phyloP scores from a whole-genome alignment of 768 basidiomycete species.

The Pleurotus sapidus region DNA sequence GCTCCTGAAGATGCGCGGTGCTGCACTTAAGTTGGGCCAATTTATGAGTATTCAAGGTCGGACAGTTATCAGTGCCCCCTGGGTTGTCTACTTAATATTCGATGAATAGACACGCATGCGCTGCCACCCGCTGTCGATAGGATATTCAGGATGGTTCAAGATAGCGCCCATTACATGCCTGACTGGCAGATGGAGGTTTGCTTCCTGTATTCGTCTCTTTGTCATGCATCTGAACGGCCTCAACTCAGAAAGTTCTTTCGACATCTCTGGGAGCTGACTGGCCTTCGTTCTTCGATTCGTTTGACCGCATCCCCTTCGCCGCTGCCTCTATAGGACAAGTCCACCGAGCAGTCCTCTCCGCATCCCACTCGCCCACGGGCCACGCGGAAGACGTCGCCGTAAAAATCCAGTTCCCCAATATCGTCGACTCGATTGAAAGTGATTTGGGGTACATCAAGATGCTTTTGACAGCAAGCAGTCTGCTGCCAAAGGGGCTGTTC shows the following conservation, averaged over 20 bases:
- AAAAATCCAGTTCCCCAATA: conserved; percentile 95
- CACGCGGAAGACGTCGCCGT: conserved; percentile 62
- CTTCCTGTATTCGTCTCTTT: neutral
- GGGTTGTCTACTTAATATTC: neutral
- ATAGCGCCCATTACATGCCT: conserved; percentile 98
- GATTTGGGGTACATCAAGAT: conserved; percentile 86
- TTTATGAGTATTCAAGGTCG: conserved; percentile 94
- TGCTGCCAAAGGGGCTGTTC: conserved; percentile 88
- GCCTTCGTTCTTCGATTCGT: conserved; percentile 65
- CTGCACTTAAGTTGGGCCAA: conserved; percentile 94
- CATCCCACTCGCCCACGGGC: conserved; percentile 32
- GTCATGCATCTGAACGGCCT: neutral
- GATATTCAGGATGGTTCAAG: conserved; percentile 89
- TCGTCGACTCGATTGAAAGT: conserved; percentile 79
- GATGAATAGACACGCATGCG: conserved; percentile 72
- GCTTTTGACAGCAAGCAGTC: conserved; percentile 72
- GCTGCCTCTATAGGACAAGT: conserved; percentile 98
- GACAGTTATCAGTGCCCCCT: neutral
- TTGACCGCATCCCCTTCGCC: conserved; percentile 87
- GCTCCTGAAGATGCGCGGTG: conserved; percentile 93
- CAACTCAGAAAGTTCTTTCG: conserved; percentile 61
- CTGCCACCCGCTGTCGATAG: conserved; percentile 85
- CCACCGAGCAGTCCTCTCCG: conserved; percentile 54
- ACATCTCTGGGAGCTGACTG: conserved; percentile 76
- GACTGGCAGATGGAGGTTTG: conserved; percentile 95